Percentiles rank a stretch among this genome's conserved stretches.
Evolutionary conservation across 225 moss, liverwort and hornwort species (phyloP).

Genomic region (Polytrichum formosum): DNA sequence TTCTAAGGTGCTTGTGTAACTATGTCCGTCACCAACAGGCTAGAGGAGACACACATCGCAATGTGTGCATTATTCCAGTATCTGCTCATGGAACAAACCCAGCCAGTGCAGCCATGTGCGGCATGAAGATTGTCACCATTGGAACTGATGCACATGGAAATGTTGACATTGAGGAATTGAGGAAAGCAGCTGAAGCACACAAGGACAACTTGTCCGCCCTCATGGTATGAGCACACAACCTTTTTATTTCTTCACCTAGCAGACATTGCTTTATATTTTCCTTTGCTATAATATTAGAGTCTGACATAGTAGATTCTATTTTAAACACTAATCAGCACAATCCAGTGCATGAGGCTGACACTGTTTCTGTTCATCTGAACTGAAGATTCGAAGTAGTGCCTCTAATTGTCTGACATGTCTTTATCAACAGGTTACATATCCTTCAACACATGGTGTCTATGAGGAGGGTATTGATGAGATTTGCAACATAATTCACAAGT

Average conservation of each 20-base stretch:
- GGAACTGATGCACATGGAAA: conserved; percentile 87
- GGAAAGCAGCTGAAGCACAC: conserved; percentile 65
- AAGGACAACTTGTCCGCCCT: conserved; percentile 75
- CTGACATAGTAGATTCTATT: too few species aligned
- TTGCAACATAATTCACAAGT: conserved; percentile 79
- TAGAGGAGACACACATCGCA: conserved; percentile 73
- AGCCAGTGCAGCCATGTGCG: conserved; percentile 98
- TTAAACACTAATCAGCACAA: too few species aligned
- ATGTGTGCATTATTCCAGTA: conserved; percentile 92
- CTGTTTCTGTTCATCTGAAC: too few species aligned
- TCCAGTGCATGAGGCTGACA: too few species aligned
- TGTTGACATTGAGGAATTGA: conserved; percentile 69
- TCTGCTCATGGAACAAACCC: conserved; percentile 98
- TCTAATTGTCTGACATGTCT: background rate
- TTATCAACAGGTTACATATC: conserved; percentile 76
- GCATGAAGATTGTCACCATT: conserved; percentile 85
- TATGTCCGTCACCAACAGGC: conserved; percentile 34
- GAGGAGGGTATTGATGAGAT: conserved; percentile 97
- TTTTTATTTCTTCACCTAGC: background rate
- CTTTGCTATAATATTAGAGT: too few species aligned
- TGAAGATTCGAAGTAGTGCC: too few species aligned
- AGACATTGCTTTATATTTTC: background rate
- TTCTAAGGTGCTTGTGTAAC: background rate
- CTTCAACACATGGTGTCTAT: conserved; percentile 96
- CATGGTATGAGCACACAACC: conserved; percentile 46